Evolutionary conservation across 306 rosid species (phyloP).

Genomic region (Begonia loranthoides): DNA sequence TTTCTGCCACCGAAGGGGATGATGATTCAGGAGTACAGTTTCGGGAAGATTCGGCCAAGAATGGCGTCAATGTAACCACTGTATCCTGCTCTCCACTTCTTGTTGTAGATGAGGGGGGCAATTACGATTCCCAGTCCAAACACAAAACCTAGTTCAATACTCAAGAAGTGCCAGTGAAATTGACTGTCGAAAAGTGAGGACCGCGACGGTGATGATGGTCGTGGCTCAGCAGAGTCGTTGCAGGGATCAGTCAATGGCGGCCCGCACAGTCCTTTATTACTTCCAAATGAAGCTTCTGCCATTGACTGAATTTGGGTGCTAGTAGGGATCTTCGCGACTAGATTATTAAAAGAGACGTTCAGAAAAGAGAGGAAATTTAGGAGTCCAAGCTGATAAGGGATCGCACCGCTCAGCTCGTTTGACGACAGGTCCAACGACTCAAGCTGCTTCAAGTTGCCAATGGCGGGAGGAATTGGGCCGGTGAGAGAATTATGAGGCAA

Average conservation of each 20-base stretch:
- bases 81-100: conserved; percentile 16
- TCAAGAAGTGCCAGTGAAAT: conserved; percentile 47
- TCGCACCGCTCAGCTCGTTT: conserved; percentile 10
- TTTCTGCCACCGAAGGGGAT: too few species aligned
- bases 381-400: conserved; percentile 3
- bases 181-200: conserved; percentile 1
- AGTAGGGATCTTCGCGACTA: neutral
- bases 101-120: conserved; percentile 6
- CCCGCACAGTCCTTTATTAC: conserved; percentile 24
- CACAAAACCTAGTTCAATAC: conserved; percentile 2
- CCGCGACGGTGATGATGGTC: neutral
- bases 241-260: neutral
- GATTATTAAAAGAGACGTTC: conserved; percentile 15
- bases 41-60: conserved; percentile 10
- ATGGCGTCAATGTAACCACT: conserved; percentile 7
- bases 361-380: conserved; percentile 18
- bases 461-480: conserved; percentile 10
- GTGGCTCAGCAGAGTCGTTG: rapidly evolving
- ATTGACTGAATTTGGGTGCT: conserved; percentile 15
- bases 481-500: conserved; percentile 18
- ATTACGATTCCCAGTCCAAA: neutral
- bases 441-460: conserved; percentile 9
- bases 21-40: neutral
- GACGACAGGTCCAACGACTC: conserved; percentile 33
- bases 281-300: neutral